phyloP scores from a whole-genome alignment of 164 flowering plant species.

The Vitis riparia region DNA sequence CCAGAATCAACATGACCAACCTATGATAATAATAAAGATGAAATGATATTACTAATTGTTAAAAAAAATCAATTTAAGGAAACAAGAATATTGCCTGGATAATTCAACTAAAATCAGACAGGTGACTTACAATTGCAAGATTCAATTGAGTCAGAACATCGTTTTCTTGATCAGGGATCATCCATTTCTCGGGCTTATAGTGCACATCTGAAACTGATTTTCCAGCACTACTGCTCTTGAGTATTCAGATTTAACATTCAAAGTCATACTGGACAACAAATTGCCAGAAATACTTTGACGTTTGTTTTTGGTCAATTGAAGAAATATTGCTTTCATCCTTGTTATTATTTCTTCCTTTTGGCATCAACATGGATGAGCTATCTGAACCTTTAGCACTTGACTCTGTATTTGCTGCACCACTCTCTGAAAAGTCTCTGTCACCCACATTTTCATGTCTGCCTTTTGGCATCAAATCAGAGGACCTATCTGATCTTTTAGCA shows the following conservation, averaged over 20 bases:
- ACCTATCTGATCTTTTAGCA: slow-evolving; percentile 18
- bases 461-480: slow-evolving; percentile 17
- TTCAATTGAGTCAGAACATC: slow-evolving; percentile 63
- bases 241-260: slow-evolving; percentile 35
- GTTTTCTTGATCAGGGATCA: slow-evolving; percentile 57
- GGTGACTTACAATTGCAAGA: slow-evolving; percentile 83
- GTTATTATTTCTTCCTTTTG: slow-evolving; percentile 23
- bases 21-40: slow-evolving; percentile 30
- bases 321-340: slow-evolving; percentile 29
- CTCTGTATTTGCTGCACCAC: slow-evolving; percentile 6
- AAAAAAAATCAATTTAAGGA: neutral
- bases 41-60: neutral
- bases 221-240: slow-evolving; percentile 20
- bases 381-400: slow-evolving; percentile 26
- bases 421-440: slow-evolving; percentile 26
- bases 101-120: neutral
- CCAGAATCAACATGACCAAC: slow-evolving; percentile 99
- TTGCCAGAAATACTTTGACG: slow-evolving; percentile 29
- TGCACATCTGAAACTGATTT: slow-evolving; percentile 27
- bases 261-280: slow-evolving; percentile 30
- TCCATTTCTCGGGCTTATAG: slow-evolving; percentile 80
- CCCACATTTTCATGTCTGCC: slow-evolving; percentile 15
- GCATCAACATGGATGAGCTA: slow-evolving; percentile 22
- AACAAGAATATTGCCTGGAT: neutral
- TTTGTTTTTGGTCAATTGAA: slow-evolving; percentile 20